These are phyloP conservation scores for Aureobasidium musti DNA, from an alignment of 2,329 filamentous ascomycete genomes.

Conservation along the genomic window DNA sequence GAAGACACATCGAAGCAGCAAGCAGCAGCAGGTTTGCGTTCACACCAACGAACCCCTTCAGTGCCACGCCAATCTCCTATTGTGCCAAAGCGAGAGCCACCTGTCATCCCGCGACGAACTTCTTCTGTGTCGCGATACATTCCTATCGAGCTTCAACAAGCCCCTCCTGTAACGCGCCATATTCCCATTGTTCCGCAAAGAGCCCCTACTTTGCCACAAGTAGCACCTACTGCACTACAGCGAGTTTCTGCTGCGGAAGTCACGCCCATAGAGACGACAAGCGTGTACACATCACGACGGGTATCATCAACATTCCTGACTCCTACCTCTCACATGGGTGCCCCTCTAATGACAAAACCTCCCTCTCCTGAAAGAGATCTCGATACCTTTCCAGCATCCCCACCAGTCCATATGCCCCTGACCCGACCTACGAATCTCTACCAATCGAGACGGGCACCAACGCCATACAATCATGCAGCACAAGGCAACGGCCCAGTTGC, in stretches of 20 bases:
- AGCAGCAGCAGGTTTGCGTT: neutral
- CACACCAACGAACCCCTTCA: neutral
- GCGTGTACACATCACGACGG: slow-evolving; percentile 5
- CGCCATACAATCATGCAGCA: neutral
- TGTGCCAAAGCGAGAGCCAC: neutral
- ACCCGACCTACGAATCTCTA: slow-evolving; percentile 8
- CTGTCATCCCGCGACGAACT: neutral
- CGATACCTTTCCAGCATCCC: neutral
- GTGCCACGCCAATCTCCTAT: neutral
- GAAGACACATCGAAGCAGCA: neutral
- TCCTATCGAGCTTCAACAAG: neutral
- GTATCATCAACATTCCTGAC: slow-evolving; percentile 13
- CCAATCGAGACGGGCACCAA: neutral
- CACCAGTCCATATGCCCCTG: neutral
- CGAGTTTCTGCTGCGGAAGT: neutral
- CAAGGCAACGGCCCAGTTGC: no score
- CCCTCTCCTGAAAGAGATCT: neutral
- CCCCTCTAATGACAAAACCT: neutral
- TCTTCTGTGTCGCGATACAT: neutral
- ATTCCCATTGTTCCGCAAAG: neutral
- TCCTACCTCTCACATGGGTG: neutral
- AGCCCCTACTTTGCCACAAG: neutral
- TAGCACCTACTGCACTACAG: neutral
- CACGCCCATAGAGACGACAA: neutral
- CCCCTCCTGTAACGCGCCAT: neutral